phyloP scores from a whole-genome alignment of 352 stramenopile species.

The Pythium aristosporum region DNA sequence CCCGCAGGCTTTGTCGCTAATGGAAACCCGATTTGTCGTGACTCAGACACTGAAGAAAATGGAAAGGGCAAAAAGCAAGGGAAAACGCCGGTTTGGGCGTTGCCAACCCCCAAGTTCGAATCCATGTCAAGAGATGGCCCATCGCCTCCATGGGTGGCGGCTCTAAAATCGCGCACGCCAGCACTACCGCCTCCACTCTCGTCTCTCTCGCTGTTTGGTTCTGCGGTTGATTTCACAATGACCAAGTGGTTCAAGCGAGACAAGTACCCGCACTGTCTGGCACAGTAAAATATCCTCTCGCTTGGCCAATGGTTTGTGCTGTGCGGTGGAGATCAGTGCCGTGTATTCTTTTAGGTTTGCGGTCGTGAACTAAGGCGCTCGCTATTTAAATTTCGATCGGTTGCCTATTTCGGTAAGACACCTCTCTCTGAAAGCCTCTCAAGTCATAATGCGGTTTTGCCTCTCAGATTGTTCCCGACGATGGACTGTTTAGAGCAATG shows the following conservation, averaged over 20 bases:
- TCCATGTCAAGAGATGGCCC: background rate
- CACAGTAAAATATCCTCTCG: background rate
- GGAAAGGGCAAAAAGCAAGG: background rate
- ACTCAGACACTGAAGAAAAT: background rate
- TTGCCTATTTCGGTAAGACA: background rate
- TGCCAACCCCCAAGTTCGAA: slow-evolving; percentile 20
- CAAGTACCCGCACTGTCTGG: slow-evolving; percentile 17
- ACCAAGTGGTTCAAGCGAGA: slow-evolving; percentile 39
- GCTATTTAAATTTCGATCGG: background rate
- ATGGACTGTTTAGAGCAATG: slow-evolving; percentile 8
- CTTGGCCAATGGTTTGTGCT: background rate
- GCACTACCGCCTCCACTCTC: slow-evolving; percentile 10
- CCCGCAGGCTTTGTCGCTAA: background rate
- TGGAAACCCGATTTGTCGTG: background rate
- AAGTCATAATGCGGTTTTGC: background rate
- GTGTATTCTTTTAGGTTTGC: background rate
- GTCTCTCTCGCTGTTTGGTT: slow-evolving; percentile 31
- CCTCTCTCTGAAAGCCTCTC: background rate
- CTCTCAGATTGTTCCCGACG: background rate
- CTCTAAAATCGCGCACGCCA: background rate
- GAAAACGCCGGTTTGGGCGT: slow-evolving; percentile 22
- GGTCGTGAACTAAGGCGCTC: background rate
- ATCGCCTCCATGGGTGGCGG: background rate
- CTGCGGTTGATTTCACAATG: slow-evolving; percentile 36
- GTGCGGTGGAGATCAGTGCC: background rate